Evolutionary conservation across 2,329 filamentous ascomycete genomes (phyloP), one percentile per base, ranked within the genome.

Genomic region (Botrytis porri): DNA sequence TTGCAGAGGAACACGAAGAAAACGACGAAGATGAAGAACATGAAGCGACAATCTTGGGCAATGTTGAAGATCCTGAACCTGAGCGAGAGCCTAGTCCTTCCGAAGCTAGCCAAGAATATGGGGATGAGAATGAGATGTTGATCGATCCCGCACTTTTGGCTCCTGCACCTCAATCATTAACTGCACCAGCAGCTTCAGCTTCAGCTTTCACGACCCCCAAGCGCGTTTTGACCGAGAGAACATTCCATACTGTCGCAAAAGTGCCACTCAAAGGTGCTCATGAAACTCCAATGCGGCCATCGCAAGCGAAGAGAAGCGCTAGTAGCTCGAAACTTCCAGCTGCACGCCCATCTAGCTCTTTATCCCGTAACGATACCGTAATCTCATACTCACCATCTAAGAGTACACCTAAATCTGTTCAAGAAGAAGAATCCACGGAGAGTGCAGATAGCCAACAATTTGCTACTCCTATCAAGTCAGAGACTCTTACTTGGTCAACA

Each of bases 211-310:
- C 73, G 16, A 80, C 79, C 18, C 79, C 77, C 62, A 79, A 78
- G 66, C 77, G 77, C 48, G 66, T 79, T 62, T 72, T 78, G 7
- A 73, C 76, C 14, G 77, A 81, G 71, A 72, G 84, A 61, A 83
- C 86, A n/a, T 88, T 91, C 75, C 88, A 92, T 80, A 95, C 93
- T 0, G 89, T 93, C 0, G 92, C 91, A 39, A 95, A 94, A 82
- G 89, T 95, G 7, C 92, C 92, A 1, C 83, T 95, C 59, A 93
- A 93, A 81, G 89, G 90, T 37, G 91, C 84, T 22, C 82, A 85
- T 9, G 80, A 84, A 2, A 85, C 85, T 14, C 84, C 85, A 22
- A 77, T 79, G 72, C 75, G 76, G 62, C 74, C 76, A 54, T 77
- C 65, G 74, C 84, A 76, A 83, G 83, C 74, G 66, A 80, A 80